Evolutionary conservation across 2,329 filamentous ascomycete genomes (phyloP).

Genomic region (Dichotomopilus funicola): DNA sequence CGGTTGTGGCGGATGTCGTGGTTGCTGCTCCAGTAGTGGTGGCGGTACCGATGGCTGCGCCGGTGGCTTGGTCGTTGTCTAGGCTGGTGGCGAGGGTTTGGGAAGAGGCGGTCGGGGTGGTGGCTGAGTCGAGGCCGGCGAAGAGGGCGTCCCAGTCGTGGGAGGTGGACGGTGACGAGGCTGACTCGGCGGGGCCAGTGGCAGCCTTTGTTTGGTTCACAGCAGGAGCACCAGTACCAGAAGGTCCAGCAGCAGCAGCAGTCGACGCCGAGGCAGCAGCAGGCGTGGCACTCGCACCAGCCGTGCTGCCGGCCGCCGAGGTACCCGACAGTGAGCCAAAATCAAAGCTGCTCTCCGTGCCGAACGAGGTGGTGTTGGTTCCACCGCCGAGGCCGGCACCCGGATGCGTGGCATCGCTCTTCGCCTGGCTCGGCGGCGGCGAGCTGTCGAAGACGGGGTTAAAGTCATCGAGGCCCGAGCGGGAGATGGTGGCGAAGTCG

Average conservation of each 20-base stretch:
- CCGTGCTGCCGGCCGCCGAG: conserved; percentile 29
- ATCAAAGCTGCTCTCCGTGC: conserved; percentile 53
- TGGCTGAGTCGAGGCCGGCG: conserved; percentile 62
- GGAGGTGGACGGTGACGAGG: conserved; percentile 19
- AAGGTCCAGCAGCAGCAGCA: neutral
- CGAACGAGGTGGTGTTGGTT: conserved; percentile 31
- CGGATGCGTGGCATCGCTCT: conserved; percentile 40
- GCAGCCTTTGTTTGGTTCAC: no score
- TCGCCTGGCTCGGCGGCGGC: conserved; percentile 43
- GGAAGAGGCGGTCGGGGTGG: conserved; percentile 27
- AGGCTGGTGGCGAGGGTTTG: conserved; percentile 21
- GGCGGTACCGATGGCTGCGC: conserved; percentile 1
- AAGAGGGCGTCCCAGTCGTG: conserved; percentile 97
- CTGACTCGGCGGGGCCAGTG: no score
- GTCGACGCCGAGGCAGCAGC: conserved; percentile 11
- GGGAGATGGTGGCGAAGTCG: conserved; percentile 69
- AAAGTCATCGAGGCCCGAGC: conserved; percentile 68
- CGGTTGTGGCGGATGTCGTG: neutral
- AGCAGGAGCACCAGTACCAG: conserved; percentile 14
- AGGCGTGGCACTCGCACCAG: conserved; percentile 23
- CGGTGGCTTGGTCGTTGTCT: neutral
- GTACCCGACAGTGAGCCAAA: conserved; percentile 43
- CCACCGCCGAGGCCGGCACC: neutral
- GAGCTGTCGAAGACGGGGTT: conserved; percentile 75
- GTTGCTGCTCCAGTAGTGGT: conserved; percentile 1